Evolutionary conservation across 805 yeast genomes (phyloP).

Genomic region (Vanderwaltozyma verrucispora): DNA sequence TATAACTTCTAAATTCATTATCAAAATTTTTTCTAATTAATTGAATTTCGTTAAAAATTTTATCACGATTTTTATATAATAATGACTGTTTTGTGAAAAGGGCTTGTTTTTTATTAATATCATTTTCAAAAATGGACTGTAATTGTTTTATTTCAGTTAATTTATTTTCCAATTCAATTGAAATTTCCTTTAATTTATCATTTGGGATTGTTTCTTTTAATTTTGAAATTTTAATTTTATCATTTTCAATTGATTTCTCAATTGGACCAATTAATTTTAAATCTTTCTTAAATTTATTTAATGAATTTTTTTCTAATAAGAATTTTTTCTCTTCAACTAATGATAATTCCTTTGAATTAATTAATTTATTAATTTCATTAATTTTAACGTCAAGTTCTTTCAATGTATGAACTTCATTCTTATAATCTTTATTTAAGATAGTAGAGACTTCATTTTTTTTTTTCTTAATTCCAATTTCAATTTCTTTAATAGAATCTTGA

Average conservation of each 20-base stretch:
- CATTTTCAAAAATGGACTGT: not conserved
- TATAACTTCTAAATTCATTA: constrained; percentile 59
- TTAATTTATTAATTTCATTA: constrained; percentile 51
- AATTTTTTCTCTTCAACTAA: constrained; percentile 81
- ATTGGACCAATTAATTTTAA: constrained; percentile 59
- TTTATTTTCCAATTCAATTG: constrained; percentile 17
- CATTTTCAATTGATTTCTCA: constrained; percentile 68
- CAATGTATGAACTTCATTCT: constrained; percentile 48
- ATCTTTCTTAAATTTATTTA: constrained; percentile 69
- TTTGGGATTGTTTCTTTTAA: constrained; percentile 55
- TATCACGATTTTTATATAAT: constrained; percentile 54
- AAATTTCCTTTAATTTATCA: constrained; percentile 48
- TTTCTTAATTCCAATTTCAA: constrained; percentile 60
- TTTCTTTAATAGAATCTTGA: constrained; percentile 54
- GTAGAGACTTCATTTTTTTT: constrained; percentile 51
- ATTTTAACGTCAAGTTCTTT: constrained; percentile 60
- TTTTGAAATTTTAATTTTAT: constrained; percentile 60
- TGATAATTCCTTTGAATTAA: constrained; percentile 66
- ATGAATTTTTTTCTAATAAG: constrained; percentile 68
- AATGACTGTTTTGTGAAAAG: constrained; percentile 55
- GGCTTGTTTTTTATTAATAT: constrained; percentile 44
- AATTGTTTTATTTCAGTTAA: not conserved
- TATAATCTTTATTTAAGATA: constrained; percentile 10
- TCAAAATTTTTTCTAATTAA: constrained; percentile 60
- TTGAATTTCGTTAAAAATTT: constrained; percentile 50